Percentiles rank a stretch among this genome's conserved stretches.
Conservation (phyloP, 257 asterid species). For the Anisodus acutangulus region DNA sequence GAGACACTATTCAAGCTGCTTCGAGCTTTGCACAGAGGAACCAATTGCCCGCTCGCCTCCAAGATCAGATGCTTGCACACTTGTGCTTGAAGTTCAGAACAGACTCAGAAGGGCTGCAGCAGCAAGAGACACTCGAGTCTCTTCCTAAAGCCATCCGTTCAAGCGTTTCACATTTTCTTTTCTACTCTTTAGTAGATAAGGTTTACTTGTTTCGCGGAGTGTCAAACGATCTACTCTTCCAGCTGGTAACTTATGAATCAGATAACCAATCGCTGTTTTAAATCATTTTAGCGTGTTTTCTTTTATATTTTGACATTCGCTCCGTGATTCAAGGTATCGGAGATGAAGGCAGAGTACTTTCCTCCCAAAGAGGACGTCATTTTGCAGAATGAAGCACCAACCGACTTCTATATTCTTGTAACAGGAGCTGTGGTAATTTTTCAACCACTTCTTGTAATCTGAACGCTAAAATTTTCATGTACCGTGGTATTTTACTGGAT, state of each 20-base stretch:
- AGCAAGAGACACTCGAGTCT: constrained; percentile 49
- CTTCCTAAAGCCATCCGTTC: constrained; percentile 54
- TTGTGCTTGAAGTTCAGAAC: constrained; percentile 52
- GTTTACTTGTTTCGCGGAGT: constrained; percentile 48
- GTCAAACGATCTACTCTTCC: constrained; percentile 48
- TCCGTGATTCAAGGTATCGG: constrained; percentile 46
- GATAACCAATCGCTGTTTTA: not conserved
- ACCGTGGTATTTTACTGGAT: not conserved
- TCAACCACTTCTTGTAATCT: not conserved
- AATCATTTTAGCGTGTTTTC: not conserved
- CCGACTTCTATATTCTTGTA: constrained; percentile 54
- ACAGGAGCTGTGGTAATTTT: constrained; percentile 55
- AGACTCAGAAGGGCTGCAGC: constrained; percentile 48
- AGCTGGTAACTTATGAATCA: constrained; percentile 39
- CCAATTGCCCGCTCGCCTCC: constrained; percentile 47
- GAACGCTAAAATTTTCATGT: not conserved
- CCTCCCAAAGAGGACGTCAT: constrained; percentile 58
- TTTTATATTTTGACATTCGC: not conserved
- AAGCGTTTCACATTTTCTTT: constrained; percentile 48
- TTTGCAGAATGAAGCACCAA: constrained; percentile 59
- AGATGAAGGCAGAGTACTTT: constrained; percentile 59
- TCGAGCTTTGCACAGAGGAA: constrained; percentile 49
- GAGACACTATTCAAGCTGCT: constrained; percentile 52
- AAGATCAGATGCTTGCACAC: constrained; percentile 55
- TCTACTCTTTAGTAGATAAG: constrained; percentile 43